Evolutionary conservation across 805 yeast species (phyloP).

Genomic region (Pichia heedii): DNA sequence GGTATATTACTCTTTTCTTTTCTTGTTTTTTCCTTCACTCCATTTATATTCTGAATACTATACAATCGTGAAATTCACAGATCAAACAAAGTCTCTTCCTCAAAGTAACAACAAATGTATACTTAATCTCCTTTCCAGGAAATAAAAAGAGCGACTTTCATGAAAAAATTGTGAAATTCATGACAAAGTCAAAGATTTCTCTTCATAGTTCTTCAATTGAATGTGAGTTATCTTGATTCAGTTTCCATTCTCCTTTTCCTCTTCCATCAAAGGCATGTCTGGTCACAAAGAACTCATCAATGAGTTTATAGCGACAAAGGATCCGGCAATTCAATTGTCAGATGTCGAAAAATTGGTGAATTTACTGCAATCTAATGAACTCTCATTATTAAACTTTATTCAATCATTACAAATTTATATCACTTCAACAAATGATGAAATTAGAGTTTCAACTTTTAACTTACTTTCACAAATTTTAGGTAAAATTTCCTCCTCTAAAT

Average conservation of each 20-base stretch:
- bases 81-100: no score
- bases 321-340: not conserved
- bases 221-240: no score
- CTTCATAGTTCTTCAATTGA: no score
- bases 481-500: slow-evolving; percentile 18
- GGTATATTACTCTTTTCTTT: no score
- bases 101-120: no score
- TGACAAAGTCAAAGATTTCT: no score
- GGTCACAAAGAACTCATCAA: slow-evolving; percentile 4
- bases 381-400: slow-evolving; percentile 8
- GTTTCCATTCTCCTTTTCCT: not conserved
- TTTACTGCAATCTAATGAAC: slow-evolving; percentile 5
- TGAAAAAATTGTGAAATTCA: no score
- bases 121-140: no score
- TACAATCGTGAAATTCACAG: no score
- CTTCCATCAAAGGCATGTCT: not conserved
- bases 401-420: slow-evolving; percentile 27
- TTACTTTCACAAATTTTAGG: slow-evolving; percentile 33
- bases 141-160: no score
- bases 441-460: slow-evolving; percentile 32
- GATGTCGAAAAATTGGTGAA: not conserved
- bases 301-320: slow-evolving; percentile 4
- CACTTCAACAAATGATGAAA: slow-evolving; percentile 37
- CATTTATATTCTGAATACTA: no score
- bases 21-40: no score